Evolutionary conservation across 257 asterid species (phyloP).

Genomic region (Salvia miltiorrhiza): DNA sequence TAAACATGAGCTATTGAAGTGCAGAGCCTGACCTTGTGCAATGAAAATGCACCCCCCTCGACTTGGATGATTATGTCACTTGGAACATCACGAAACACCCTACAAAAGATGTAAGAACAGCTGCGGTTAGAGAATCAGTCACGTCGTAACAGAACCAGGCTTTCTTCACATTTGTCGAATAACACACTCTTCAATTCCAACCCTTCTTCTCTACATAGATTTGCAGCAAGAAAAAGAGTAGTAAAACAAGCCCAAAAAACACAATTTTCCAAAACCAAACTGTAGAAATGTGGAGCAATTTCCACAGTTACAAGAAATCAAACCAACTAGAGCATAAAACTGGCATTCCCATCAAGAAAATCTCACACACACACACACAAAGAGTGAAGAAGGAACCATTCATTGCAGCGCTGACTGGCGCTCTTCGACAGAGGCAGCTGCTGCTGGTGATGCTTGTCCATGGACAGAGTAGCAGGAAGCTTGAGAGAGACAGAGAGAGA

Average conservation of each 20-base stretch:
- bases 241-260: background rate
- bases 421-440: slow-evolving; percentile 55
- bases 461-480: slow-evolving; percentile 31
- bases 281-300: background rate
- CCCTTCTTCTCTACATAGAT: background rate
- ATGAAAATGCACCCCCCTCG: slow-evolving; percentile 63
- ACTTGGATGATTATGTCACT: slow-evolving; percentile 87
- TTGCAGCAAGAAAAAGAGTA: background rate
- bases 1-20: no score
- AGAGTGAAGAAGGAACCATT: slow-evolving; percentile 54
- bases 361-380: background rate
- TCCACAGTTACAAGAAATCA: background rate
- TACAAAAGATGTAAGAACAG: slow-evolving; percentile 27
- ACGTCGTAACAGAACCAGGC: slow-evolving; percentile 4
- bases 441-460: slow-evolving; percentile 66
- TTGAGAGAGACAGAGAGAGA: slow-evolving; percentile 38
- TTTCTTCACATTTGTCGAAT: background rate
- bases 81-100: slow-evolving; percentile 95
- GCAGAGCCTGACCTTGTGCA: slow-evolving; percentile 53
- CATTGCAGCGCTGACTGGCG: slow-evolving; percentile 60
- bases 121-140: slow-evolving; percentile 18
- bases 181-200: background rate
- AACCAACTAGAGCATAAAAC: background rate
- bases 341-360: background rate
- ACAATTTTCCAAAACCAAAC: background rate